Evolutionary conservation across 768 basidiomycete genomes (phyloP), one percentile per base, ranked within the genome.

Genomic region (Lactifluus hygrophoroides): DNA sequence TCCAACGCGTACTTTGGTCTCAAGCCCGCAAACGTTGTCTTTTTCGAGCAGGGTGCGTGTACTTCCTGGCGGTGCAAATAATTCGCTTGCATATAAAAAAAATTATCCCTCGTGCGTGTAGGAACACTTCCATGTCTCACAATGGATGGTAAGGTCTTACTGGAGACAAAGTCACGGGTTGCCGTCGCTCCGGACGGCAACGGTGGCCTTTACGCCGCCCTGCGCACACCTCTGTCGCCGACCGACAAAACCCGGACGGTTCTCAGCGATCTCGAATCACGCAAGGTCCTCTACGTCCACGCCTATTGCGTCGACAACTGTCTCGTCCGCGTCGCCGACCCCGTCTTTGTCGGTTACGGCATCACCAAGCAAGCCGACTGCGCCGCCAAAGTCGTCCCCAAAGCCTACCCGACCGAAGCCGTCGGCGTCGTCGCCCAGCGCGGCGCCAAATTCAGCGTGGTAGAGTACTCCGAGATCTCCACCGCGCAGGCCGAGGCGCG

Each of bases 281-380:
- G 92, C 64, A 81, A 83, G 42, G 75, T 98, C 62, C 79, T 84
- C 57, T 96, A 95, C 72, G 79, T 99, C 49, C 95, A 99, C 72
- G 89, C 85, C 2, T 98, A 96, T 76, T 86, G 95, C 68, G 96
- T 99, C 66, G 96, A 99, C 77, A 99, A 99, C 77, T 98, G 96
- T 72, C 88, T 99, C 58, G 96, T 97, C 62, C 84, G 86, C 61
- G 91, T 99, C 54, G 96, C 94, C 48, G 96, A 99, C 70, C 96
- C 96, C 14, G 83, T 94, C 68, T 99, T 99, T 80, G 76, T 98
- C 64, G 96, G 96, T 25, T 94, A 90, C 75, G 88, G 91, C 75
- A 90, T 98, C 74, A 73, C 77, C 56, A 92, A 90, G 67, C 79
- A 87, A 65, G 87, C 90, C 25, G 90, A 93, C 66, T 95, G 91